A percentile compares a stretch with the other conserved stretches of the same genome.
Evolutionary conservation across 257 asterid genomes (phyloP).

Genomic region (Gentiana macrophylla): DNA sequence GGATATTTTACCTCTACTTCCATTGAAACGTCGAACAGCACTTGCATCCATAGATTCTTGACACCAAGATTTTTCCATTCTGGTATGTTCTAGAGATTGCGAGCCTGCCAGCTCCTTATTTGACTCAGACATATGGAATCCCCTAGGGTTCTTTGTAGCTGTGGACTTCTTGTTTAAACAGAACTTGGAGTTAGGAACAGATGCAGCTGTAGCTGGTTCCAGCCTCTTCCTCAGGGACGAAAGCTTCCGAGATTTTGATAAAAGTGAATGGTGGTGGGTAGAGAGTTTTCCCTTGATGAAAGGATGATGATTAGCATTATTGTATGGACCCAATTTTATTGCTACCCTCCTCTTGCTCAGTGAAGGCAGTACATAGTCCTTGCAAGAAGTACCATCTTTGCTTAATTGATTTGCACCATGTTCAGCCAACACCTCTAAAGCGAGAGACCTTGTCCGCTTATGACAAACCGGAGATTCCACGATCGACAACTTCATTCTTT

Average conservation of each 20-base stretch:
- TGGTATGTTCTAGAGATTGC: constrained; percentile 11
- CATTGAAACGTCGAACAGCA: constrained; percentile 18
- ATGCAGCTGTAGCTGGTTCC: constrained; percentile 19
- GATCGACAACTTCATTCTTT: constrained; percentile 16
- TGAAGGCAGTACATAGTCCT: constrained; percentile 18
- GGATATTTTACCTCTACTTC: constrained; percentile 19
- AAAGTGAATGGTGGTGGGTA: constrained; percentile 16
- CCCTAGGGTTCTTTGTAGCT: constrained; percentile 25
- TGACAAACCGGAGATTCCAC: constrained; percentile 8
- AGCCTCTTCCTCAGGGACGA: constrained; percentile 46
- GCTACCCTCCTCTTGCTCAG: constrained; percentile 20
- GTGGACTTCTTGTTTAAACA: constrained; percentile 24
- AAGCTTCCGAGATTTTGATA: constrained; percentile 32
- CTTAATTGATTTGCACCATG: constrained; percentile 23
- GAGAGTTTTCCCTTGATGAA: constrained; percentile 18
- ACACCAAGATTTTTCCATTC: constrained; percentile 15
- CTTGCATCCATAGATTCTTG: constrained; percentile 16
- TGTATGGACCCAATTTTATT: constrained; percentile 9
- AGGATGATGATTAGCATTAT: constrained; percentile 18
- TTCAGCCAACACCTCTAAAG: constrained; percentile 13
- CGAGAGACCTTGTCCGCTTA: constrained; percentile 17
- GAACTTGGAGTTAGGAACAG: constrained; percentile 24
- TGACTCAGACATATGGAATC: constrained; percentile 20
- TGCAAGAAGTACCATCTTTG: constrained; percentile 17
- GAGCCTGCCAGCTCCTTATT: constrained; percentile 25